Evolutionary conservation across 83 land plant species (phyloP).

Genomic region (Picea engelmannii): DNA sequence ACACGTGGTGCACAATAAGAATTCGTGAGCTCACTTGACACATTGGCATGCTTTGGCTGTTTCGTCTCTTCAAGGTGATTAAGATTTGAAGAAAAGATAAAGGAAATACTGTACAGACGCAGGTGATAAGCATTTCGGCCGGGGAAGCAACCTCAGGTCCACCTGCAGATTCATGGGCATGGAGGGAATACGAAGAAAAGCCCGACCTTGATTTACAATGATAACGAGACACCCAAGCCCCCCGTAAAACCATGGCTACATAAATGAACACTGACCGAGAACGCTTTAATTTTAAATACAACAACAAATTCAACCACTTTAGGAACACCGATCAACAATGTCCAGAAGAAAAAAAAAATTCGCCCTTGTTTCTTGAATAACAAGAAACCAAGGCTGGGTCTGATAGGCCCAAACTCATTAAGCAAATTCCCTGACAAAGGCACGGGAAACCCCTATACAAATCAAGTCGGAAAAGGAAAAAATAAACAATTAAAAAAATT

Average conservation of each 20-base stretch:
- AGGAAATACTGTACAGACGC: too few relatives aligned
- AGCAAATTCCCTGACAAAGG: background rate
- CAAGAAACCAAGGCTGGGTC: constrained; percentile 55
- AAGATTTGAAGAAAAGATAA: too few relatives aligned
- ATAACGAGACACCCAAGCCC: background rate
- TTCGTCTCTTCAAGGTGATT: too few relatives aligned
- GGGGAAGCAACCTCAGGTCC: too few relatives aligned
- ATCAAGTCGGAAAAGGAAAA: too few relatives aligned
- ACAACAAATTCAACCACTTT: constrained; percentile 38
- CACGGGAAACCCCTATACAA: background rate
- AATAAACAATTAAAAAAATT: too few relatives aligned
- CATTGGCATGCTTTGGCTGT: too few relatives aligned
- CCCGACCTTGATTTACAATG: background rate
- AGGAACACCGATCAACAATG: constrained; percentile 47
- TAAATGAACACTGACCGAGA: constrained; percentile 35
- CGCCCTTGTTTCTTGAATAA: constrained; percentile 50
- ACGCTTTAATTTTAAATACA: constrained; percentile 24
- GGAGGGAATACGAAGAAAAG: too few relatives aligned
- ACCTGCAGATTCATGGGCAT: too few relatives aligned
- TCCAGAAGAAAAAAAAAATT: constrained; percentile 31
- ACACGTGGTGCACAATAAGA: too few relatives aligned
- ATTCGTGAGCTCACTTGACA: too few relatives aligned
- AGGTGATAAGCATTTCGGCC: too few relatives aligned
- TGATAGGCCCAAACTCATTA: background rate
- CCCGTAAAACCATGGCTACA: constrained; percentile 2